Base-by-base conservation (phyloP, 768 basidiomycete species). In the Holtermannia corniformis region DNA sequence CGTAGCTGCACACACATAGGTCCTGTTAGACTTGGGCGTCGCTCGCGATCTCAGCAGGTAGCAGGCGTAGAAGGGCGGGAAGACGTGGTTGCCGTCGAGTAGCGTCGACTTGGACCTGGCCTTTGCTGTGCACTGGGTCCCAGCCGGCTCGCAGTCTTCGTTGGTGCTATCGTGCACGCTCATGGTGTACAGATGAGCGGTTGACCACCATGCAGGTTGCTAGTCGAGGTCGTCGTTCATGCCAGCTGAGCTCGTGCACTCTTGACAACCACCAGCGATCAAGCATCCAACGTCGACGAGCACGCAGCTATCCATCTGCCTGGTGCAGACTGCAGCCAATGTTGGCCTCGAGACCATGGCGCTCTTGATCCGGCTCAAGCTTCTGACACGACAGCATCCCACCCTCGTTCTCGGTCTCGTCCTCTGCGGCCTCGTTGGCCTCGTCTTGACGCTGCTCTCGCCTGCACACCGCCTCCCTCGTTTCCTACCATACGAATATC, bases 21-120 rank as follows among this genome's bases (percentile, higher is more conserved):
- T 85, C 50, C 82, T 42, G 19, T 64, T 57, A 16, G 82, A 77
- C 20, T 74, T 72, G 0, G 80, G 75, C 0, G 77, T 79, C 23
- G 80, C 77, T 1, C 81, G 68, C 0, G 85, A 86, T 63, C 82
- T 83, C 22, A 90, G 76, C 0, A 90, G 78, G 67, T 90, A 90
- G 68, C 86, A 88, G 3, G 85, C 83, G 66, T 90, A 90, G 69
- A 90, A 87, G 0, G 77, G 61, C 12, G 75, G 73, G 46, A 73
- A 66, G 10, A 57, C 55, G 49, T 74, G 75, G 49, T 68, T 68
- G 10, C 68, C 68, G 50, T 67, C 49, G 3, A 67, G 57, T 2
- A 69, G 51, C 16, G 67, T 64, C 19, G 67, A 69, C 14, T 44
- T 52, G 20, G 58, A 56, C n/a, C 23, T 50, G 16, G 32, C 32